A percentile compares a stretch with the other conserved stretches of the same genome.
Conservation (phyloP, 306 rosid genomes). For the Quercus variabilis region DNA sequence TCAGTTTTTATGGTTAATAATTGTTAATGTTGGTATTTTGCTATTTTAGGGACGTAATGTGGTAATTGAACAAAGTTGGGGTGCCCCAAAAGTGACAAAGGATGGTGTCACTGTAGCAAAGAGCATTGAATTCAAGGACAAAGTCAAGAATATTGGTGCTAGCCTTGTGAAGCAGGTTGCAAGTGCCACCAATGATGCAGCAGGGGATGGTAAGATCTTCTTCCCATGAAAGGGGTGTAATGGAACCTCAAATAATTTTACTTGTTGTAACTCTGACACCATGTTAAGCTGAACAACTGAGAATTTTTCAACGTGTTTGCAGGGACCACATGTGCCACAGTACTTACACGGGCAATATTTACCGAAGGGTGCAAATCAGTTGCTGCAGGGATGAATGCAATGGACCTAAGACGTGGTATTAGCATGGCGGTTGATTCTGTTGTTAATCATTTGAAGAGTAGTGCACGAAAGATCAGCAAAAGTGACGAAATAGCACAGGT, state of each 20-base stretch:
- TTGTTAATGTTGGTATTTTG: constrained; percentile 7
- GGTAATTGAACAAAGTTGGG: constrained; percentile 86
- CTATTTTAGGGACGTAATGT: constrained; percentile 80
- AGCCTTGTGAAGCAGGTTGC: constrained; percentile 99
- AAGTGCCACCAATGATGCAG: constrained; percentile 86
- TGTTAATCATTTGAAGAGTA: constrained; percentile 84
- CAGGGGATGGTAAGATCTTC: constrained; percentile 81
- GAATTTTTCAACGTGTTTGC: constrained; percentile 19
- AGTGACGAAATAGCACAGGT: constrained; percentile 99
- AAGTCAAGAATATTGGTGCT: constrained; percentile 86
- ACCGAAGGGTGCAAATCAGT: constrained; percentile 97
- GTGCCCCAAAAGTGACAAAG: constrained; percentile 92
- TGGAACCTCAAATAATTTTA: neutral
- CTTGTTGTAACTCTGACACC: neutral
- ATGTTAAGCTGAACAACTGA: neutral
- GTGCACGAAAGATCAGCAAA: constrained; percentile 92
- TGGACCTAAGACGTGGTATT: constrained; percentile 95
- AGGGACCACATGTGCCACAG: constrained; percentile 97
- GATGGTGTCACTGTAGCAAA: constrained; percentile 97
- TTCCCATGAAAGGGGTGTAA: neutral
- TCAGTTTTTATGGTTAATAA: neutral
- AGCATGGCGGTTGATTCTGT: constrained; percentile 86
- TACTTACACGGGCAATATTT: constrained; percentile 83
- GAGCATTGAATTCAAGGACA: constrained; percentile 89
- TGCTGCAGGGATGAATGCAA: constrained; percentile 97